These are phyloP conservation scores for Tylopilus orsonianus DNA, from an alignment of 1,284 basidiomycete genomes.

Conservation along the genomic window DNA sequence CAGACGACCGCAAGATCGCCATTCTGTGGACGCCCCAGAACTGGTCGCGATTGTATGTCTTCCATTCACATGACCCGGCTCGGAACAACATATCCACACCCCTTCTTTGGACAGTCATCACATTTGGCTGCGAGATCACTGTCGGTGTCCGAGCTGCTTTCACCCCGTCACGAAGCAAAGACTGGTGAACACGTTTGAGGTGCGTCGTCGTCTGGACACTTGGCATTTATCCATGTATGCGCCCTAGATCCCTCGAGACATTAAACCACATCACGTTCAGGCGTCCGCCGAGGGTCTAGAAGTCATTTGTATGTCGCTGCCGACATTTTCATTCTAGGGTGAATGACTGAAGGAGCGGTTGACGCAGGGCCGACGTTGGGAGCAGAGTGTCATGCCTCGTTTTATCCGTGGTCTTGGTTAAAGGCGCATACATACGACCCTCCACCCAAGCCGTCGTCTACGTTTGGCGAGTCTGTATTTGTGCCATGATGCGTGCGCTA, in stretches of 20 bases:
- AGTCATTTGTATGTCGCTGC: constrained; percentile 53
- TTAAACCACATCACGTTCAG: constrained; percentile 63
- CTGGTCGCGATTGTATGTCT: constrained; percentile 70
- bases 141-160: constrained; percentile 85
- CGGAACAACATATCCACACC: neutral
- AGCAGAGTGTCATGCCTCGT: constrained; percentile 58
- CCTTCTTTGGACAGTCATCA: constrained; percentile 51
- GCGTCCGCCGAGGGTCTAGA: constrained; percentile 66
- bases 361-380: constrained; percentile 58
- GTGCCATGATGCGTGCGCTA: neutral
- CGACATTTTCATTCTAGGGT: neutral
- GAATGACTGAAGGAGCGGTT: constrained; percentile 7
- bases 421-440: constrained; percentile 76
- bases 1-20: constrained; percentile 58
- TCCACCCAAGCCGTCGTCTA: constrained; percentile 35
- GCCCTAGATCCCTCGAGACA: constrained; percentile 70
- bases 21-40: constrained; percentile 66
- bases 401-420: constrained; percentile 89
- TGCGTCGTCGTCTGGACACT: constrained; percentile 32
- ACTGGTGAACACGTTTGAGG: constrained; percentile 82
- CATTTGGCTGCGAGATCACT: constrained; percentile 82
- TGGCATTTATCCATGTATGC: constrained; percentile 7
- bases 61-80: too few species aligned
- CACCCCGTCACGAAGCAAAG: constrained; percentile 91
- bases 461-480: constrained; percentile 41